Evolutionary conservation across 139 green algal genomes (phyloP).

Genomic region (Eudorina sp.): DNA sequence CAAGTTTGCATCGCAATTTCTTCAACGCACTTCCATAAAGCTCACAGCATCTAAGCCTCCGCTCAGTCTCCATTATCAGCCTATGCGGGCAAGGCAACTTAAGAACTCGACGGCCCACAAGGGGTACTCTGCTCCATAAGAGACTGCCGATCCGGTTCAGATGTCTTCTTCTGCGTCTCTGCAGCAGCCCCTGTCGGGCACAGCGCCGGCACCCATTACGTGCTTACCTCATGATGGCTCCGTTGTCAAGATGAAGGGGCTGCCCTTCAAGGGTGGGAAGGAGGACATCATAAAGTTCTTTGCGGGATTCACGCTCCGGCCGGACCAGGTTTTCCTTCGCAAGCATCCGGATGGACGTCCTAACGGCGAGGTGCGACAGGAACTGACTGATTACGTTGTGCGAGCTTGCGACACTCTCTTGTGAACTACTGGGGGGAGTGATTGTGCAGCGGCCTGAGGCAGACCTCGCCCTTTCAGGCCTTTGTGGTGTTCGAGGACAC

Average conservation of each 20-base stretch:
- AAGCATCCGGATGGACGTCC: slow-evolving; percentile 69
- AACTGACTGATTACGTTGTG: neutral
- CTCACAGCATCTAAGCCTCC: neutral
- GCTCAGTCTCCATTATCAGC: neutral
- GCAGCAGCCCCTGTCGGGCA: neutral
- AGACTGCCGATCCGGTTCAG: neutral
- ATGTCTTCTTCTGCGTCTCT: neutral
- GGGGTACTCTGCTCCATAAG: neutral
- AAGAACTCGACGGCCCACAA: neutral
- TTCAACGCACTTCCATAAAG: neutral
- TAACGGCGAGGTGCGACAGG: slow-evolving; percentile 72
- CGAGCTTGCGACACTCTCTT: neutral
- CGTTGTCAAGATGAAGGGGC: slow-evolving; percentile 59
- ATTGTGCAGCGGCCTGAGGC: neutral
- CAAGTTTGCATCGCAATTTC: neutral
- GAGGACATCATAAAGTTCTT: slow-evolving; percentile 82
- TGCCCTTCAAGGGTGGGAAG: slow-evolving; percentile 75
- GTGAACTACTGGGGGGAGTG: neutral
- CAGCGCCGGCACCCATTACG: neutral
- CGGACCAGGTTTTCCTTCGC: slow-evolving; percentile 64
- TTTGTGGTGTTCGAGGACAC: slow-evolving; percentile 75
- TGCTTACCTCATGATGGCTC: slow-evolving; percentile 34
- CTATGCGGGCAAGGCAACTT: slow-evolving; percentile 20
- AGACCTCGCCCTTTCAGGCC: slow-evolving; percentile 59
- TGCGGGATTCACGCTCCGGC: slow-evolving; percentile 53